Conservation (phyloP, 2,329 filamentous ascomycete species). For the Pseudogymnoascus sp. region DNA sequence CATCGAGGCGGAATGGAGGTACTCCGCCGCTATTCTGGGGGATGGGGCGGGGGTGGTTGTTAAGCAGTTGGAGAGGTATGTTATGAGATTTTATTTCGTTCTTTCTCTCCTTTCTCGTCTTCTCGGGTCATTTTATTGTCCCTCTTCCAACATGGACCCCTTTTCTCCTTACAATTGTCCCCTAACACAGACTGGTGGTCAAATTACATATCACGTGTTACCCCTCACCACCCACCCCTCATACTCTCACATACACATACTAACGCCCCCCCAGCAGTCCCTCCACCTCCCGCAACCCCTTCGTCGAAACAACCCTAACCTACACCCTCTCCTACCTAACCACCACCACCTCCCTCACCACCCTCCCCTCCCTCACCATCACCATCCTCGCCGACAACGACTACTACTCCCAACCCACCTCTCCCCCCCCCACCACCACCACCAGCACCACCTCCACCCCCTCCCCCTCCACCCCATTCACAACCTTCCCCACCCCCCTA, state of each 20-base stretch:
- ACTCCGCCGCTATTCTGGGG: slow-evolving; percentile 37
- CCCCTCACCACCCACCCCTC: too few relatives aligned
- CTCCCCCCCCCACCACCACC: too few relatives aligned
- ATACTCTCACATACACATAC: slow-evolving; percentile 13
- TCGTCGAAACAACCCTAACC: slow-evolving; percentile 83
- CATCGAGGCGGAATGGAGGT: slow-evolving; percentile 76
- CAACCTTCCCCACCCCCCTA: slow-evolving; percentile 68
- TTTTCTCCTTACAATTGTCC: background rate
- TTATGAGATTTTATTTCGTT: slow-evolving; percentile 24
- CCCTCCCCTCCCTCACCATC: slow-evolving; percentile 45
- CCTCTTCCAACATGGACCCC: background rate
- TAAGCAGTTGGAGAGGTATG: slow-evolving; percentile 71
- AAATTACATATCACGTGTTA: too few relatives aligned
- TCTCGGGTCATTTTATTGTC: background rate
- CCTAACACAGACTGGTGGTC: too few relatives aligned
- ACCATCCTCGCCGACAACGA: slow-evolving; percentile 91
- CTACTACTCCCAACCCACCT: slow-evolving; percentile 75
- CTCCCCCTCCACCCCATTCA: slow-evolving; percentile 53
- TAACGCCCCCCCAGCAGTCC: slow-evolving; percentile 28
- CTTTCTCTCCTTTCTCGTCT: background rate
- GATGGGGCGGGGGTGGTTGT: slow-evolving; percentile 72
- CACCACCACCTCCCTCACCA: slow-evolving; percentile 34
- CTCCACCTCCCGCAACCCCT: slow-evolving; percentile 59
- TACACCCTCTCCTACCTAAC: slow-evolving; percentile 78
- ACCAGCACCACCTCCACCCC: slow-evolving; percentile 20